Conservation (phyloP, 495 filamentous ascomycete species). For the Bathelium albidoporum region DNA sequence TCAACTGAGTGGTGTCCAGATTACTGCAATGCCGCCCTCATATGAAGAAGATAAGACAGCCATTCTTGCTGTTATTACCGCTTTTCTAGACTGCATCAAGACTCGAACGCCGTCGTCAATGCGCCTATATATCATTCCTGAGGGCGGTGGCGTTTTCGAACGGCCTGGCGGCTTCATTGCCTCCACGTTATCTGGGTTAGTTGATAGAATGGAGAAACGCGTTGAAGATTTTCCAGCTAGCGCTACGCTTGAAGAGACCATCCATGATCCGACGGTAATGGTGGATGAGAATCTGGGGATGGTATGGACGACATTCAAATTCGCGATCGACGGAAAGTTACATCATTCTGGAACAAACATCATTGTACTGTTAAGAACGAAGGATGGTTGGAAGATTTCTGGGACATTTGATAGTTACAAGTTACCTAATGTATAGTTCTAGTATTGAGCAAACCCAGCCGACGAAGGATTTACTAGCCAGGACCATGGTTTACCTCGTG, state of each 20-base stretch:
- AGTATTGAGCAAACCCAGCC: too few species aligned
- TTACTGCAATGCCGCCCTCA: neutral
- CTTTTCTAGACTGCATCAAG: neutral
- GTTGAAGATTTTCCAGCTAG: neutral
- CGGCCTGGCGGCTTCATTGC: neutral
- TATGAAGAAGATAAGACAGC: conserved; percentile 1
- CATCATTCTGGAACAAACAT: neutral
- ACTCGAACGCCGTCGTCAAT: neutral
- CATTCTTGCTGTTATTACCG: neutral
- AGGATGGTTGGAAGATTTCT: conserved; percentile 1
- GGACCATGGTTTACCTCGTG: too few species aligned
- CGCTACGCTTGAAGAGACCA: neutral
- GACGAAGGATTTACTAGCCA: too few species aligned
- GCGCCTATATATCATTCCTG: neutral
- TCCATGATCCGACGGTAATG: neutral
- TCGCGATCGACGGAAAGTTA: neutral
- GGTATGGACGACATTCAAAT: neutral
- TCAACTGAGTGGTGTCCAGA: neutral
- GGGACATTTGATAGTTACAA: neutral
- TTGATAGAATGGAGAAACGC: neutral
- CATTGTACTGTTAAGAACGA: neutral
- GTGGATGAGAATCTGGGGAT: neutral
- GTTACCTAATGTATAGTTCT: neutral
- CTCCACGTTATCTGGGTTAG: neutral
- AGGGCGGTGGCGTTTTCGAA: neutral